Base-by-base conservation (phyloP, 176 grass and related monocot genomes). In the Neostapfia colusana region DNA sequence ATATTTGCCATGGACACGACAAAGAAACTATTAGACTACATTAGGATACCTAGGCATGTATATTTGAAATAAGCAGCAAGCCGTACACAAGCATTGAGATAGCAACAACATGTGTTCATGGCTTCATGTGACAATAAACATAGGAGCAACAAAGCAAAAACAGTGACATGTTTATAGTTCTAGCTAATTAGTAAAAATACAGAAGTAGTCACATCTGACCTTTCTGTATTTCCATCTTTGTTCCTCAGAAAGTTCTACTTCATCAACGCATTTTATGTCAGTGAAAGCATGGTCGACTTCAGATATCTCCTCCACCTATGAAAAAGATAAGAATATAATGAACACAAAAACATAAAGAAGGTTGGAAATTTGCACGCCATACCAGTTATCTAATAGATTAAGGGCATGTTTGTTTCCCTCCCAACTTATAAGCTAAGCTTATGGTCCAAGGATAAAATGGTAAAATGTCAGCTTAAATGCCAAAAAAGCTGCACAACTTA, bases 261-360 rank as follows among this genome's bases (percentile, higher is more conserved):
- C 89, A 74, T 92, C 88, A 37, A 94, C 37, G 13, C 71, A 68
- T 81, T 86, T 88, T 79, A 92, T 72, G 72, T 92, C 91, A 70
- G 61, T 75, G 81, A 86, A 86, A 48, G 56, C 80, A 82, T 72
- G 77, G 34, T 95, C 95, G 49, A 98, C 80, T 86, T 98, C 89
- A 70, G 89, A 88, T 79, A 98, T 92, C 80, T 98, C 95, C 76
- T 98, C 95, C 24, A 98, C 91, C 95, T 98, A 65, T 31, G n/a
- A 77, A 41, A 71, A 84, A 24, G 60, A 61, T 46, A 76, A 68
- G 31, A 88, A 73, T 18, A 53, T 21, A 40, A 67, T 37, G 50
- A 43, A 38, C 53, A 59, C 63, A 41, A 73, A 51, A 31, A 73
- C 42, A 23, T 57, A 49, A 27, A 46, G 40, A 72, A 78, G 55